Conservation (phyloP, 768 basidiomycete species). For the Paxillus involutus region DNA sequence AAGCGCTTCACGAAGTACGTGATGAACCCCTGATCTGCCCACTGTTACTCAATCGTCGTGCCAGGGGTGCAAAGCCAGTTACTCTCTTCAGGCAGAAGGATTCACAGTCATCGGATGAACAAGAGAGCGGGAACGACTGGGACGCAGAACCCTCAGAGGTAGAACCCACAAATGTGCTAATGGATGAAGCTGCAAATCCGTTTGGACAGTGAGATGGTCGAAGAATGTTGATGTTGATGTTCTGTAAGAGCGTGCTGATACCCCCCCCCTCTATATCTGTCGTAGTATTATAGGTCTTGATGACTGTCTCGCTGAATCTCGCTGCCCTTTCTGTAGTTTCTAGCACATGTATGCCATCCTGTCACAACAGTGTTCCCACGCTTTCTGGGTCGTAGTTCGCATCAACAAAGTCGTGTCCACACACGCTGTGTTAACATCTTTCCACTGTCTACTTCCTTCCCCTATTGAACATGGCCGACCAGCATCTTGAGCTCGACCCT, state of each 20-base stretch:
- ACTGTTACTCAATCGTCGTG: constrained; percentile 1
- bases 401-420: neutral
- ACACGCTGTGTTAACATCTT: neutral
- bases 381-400: neutral
- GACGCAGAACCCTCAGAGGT: constrained; percentile 37
- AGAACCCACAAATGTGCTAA: constrained; percentile 25
- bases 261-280: constrained; percentile 21
- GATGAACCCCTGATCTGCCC: constrained; percentile 1
- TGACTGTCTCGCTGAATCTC: constrained; percentile 31
- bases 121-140: constrained; percentile 32
- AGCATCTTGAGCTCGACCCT: constrained; percentile 9
- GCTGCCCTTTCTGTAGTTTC: constrained; percentile 18
- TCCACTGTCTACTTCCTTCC: neutral
- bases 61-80: constrained; percentile 60
- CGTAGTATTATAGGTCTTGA: constrained; percentile 20
- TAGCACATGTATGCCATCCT: constrained; percentile 22
- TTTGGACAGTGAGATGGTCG: constrained; percentile 40
- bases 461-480: constrained; percentile 20
- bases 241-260: constrained; percentile 28
- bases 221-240: constrained; percentile 8
- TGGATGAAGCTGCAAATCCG: constrained; percentile 69
- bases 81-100: constrained; percentile 54
- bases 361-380: constrained; percentile 27
- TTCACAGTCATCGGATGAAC: constrained; percentile 22
- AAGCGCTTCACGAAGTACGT: constrained; percentile 89